These are phyloP conservation scores for Ceriops decandra DNA, from an alignment of 345 rosid species.

Conservation along the genomic window DNA sequence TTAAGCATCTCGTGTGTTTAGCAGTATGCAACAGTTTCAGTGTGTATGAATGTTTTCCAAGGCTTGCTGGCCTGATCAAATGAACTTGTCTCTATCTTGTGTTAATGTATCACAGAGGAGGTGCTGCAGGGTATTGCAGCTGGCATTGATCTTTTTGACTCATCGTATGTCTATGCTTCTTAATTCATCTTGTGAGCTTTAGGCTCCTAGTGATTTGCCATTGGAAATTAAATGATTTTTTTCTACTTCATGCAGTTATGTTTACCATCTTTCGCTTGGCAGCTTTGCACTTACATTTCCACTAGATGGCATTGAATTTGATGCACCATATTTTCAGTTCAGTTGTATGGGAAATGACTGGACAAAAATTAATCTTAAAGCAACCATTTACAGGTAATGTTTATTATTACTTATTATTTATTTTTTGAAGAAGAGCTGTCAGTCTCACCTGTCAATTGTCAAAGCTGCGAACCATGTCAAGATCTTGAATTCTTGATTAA, in stretches of 20 bases:
- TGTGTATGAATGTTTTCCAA: background rate
- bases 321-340: conserved; percentile 10
- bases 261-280: conserved; percentile 61
- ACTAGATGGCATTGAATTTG: conserved; percentile 23
- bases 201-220: background rate
- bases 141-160: conserved; percentile 53
- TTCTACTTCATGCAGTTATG: conserved; percentile 43
- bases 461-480: background rate
- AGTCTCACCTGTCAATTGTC: background rate
- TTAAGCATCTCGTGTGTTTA: background rate
- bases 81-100: background rate
- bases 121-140: conserved; percentile 73
- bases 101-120: conserved; percentile 50
- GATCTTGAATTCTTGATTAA: background rate
- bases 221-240: background rate
- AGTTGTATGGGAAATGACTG: conserved; percentile 34
- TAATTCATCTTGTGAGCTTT: background rate
- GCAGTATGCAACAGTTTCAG: background rate
- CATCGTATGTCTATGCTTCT: too few relatives aligned
- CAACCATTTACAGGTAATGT: conserved; percentile 54
- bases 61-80: background rate
- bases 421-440: background rate
- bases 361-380: conserved; percentile 59
- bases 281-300: conserved; percentile 72
- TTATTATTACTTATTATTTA: background rate